Evolutionary conservation across 225 moss, liverwort and hornwort genomes (phyloP).

Genomic region (Straminergon stramineum): DNA sequence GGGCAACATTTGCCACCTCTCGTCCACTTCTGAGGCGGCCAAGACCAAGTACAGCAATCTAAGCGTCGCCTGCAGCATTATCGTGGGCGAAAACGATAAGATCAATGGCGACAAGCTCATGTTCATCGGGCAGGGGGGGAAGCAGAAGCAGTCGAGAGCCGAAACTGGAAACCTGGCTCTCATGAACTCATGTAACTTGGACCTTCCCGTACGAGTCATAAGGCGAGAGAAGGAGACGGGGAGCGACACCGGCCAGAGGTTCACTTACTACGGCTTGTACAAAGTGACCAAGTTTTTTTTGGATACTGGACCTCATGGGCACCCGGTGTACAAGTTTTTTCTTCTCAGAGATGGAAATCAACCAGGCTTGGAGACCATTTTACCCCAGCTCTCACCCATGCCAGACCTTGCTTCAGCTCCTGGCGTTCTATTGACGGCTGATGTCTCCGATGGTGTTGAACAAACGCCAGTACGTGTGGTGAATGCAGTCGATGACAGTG

Average conservation of each 20-base stretch:
- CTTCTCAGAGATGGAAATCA: constrained; percentile 41
- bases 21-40: constrained; percentile 1
- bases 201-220: constrained; percentile 32
- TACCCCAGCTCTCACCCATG: constrained; percentile 1
- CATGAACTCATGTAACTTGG: constrained; percentile 20
- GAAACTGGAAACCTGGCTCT: constrained; percentile 36
- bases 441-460: constrained; percentile 50
- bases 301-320: constrained; percentile 31
- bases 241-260: constrained; percentile 44
- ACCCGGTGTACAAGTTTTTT: constrained; percentile 52
- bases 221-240: constrained; percentile 21
- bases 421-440: constrained; percentile 10
- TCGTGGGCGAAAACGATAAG: constrained; percentile 9
- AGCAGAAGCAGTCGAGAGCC: constrained; percentile 18
- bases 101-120: constrained; percentile 9
- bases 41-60: constrained; percentile 8
- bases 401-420: neutral
- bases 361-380: constrained; percentile 3
- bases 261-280: constrained; percentile 74
- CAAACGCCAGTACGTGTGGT: constrained; percentile 51
- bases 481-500: constrained; percentile 21
- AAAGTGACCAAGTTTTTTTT: constrained; percentile 22
- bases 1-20: constrained; percentile 32
- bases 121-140: constrained; percentile 30
- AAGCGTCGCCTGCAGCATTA: constrained; percentile 31